Evolutionary conservation across 441 rosid genomes (phyloP).

Genomic region (Mallotus repandus): DNA sequence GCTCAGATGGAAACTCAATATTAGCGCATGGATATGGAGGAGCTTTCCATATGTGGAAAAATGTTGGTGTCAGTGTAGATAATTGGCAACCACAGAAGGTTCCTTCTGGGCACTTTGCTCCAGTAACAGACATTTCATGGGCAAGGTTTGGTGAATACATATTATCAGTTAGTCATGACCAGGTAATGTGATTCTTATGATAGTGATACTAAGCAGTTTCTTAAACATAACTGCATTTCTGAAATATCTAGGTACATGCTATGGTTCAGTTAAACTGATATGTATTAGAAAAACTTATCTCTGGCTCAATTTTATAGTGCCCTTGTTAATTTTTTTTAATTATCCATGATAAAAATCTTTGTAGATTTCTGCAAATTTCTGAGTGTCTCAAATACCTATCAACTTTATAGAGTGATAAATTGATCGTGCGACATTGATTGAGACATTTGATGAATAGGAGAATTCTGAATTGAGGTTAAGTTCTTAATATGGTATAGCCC

Average conservation of each 20-base stretch:
- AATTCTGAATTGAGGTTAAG: not conserved
- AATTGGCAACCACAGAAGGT: slow-evolving; percentile 89
- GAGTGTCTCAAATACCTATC: not conserved
- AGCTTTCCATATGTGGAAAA: slow-evolving; percentile 84
- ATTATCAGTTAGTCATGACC: slow-evolving; percentile 89
- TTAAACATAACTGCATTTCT: not conserved
- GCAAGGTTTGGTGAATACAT: slow-evolving; percentile 68
- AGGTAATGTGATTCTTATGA: slow-evolving; percentile 46
- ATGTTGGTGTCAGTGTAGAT: slow-evolving; percentile 56
- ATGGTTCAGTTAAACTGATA: not conserved
- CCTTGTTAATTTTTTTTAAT: not conserved
- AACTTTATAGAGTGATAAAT: not conserved
- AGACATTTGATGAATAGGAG: not conserved
- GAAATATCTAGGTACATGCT: not conserved
- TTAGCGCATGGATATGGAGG: slow-evolving; percentile 97
- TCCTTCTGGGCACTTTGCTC: slow-evolving; percentile 90
- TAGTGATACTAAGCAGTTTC: not conserved
- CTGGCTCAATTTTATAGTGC: not conserved
- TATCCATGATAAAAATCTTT: not conserved
- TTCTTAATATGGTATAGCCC: not conserved
- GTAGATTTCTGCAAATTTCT: not conserved
- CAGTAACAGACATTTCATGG: slow-evolving; percentile 86
- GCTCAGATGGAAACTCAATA: slow-evolving; percentile 59
- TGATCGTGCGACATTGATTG: not conserved
- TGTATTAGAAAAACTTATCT: not conserved